phyloP scores from a whole-genome alignment of 495 filamentous ascomycete genomes.

The Glarea lozoyensis region DNA sequence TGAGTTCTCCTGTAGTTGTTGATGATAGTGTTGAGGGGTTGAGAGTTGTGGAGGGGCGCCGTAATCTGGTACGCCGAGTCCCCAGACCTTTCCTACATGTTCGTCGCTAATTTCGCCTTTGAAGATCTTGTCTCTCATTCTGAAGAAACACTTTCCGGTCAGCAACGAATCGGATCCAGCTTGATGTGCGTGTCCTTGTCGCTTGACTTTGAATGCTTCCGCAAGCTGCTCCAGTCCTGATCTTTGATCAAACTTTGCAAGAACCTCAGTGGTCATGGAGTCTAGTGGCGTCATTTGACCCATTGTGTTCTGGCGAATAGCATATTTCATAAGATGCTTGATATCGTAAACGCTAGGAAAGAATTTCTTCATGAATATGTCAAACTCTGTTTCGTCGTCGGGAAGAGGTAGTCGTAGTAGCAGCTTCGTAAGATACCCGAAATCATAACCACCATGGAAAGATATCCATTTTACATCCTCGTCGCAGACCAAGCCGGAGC shows the following conservation, averaged over 20 bases:
- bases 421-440: conserved; percentile 92
- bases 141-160: conserved; percentile 90
- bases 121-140: conserved; percentile 76
- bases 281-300: conserved; percentile 59
- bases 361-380: conserved; percentile 73
- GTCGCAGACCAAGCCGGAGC: conserved; percentile 81
- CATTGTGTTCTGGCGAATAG: conserved; percentile 51
- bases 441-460: conserved; percentile 98
- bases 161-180: conserved; percentile 87
- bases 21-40: conserved; percentile 24
- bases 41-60: conserved; percentile 19
- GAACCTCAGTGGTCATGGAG: conserved; percentile 52
- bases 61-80: conserved; percentile 45
- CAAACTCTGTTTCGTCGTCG: conserved; percentile 79
- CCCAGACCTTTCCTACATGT: conserved; percentile 81
- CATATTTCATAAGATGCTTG: conserved; percentile 87
- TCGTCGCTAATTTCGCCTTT: conserved; percentile 69
- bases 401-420: conserved; percentile 73
- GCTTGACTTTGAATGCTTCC: conserved; percentile 81
- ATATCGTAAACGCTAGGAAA: conserved; percentile 93
- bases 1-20: conserved; percentile 24
- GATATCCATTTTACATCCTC: conserved; percentile 91
- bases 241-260: conserved; percentile 74
- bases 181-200: conserved; percentile 78
- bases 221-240: conserved; percentile 88